Percentiles rank a stretch among this genome's conserved stretches.
Conservation (phyloP, 495 filamentous ascomycete genomes). For the Aspergillus avenaceus region DNA sequence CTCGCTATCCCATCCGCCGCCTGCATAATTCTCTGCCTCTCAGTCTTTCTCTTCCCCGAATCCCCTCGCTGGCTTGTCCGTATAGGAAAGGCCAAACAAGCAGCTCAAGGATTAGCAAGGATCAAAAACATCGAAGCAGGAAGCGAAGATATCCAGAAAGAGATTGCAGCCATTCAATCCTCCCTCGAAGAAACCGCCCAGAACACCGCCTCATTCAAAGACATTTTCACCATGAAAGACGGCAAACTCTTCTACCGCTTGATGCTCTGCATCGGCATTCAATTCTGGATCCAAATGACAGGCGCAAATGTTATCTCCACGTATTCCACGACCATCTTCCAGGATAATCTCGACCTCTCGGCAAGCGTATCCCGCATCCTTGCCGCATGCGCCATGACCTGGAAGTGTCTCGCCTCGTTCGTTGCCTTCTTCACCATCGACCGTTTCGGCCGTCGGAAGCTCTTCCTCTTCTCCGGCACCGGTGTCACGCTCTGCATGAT, state of each 20-base stretch:
- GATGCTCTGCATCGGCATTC: conserved; percentile 28
- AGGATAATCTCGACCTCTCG: conserved; percentile 18
- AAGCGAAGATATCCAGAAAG: conserved; percentile 18
- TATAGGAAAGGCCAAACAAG: conserved; percentile 50
- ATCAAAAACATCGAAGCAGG: conserved; percentile 20
- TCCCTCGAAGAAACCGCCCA: conserved; percentile 26
- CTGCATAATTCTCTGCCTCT: conserved; percentile 51
- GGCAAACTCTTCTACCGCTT: conserved; percentile 26
- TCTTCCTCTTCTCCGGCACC: conserved; percentile 44
- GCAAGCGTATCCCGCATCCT: conserved; percentile 18
- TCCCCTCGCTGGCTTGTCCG: conserved; percentile 58
- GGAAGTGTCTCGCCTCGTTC: conserved; percentile 41
- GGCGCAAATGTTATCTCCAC: conserved; percentile 26
- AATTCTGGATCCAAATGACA: conserved; percentile 34
- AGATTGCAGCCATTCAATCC: conserved; percentile 32
- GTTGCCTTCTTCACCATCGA: conserved; percentile 44
- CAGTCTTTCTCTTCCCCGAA: conserved; percentile 59
- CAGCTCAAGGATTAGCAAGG: conserved; percentile 30
- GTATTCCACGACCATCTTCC: conserved; percentile 26
- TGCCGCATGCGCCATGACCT: conserved; percentile 33
- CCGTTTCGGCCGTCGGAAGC: conserved; percentile 41
- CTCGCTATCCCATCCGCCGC: conserved; percentile 55
- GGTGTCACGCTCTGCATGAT: conserved; percentile 40
- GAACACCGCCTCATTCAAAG: conserved; percentile 11
- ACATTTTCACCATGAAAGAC: conserved; percentile 21